These are phyloP conservation scores for Ambrosiella xylebori DNA, from an alignment of 2,329 filamentous ascomycete species.

Conservation along the genomic window DNA sequence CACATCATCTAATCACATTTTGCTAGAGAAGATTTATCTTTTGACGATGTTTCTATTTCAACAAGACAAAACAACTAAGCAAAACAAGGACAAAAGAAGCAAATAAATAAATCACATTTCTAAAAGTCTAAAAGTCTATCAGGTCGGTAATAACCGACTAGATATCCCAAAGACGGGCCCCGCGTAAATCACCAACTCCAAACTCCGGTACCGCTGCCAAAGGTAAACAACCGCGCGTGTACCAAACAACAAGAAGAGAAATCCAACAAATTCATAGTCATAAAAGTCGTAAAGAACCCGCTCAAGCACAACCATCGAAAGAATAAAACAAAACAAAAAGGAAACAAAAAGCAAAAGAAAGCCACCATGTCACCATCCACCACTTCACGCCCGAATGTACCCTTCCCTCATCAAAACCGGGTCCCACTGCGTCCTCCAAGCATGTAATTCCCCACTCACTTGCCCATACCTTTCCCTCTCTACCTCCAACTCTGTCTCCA, in stretches of 20 bases:
- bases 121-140: too few relatives aligned
- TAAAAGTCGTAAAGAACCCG: neutral
- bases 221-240: too few relatives aligned
- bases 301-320: neutral
- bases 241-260: neutral
- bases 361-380: neutral
- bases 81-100: too few relatives aligned
- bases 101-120: too few relatives aligned
- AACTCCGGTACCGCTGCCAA: too few relatives aligned
- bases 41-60: too few relatives aligned
- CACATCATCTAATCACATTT: too few relatives aligned
- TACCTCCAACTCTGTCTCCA: slow-evolving; percentile 5
- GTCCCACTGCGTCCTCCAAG: slow-evolving; percentile 13
- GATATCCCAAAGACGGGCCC: too few relatives aligned
- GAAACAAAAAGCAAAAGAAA: neutral
- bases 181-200: too few relatives aligned
- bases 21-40: too few relatives aligned
- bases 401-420: slow-evolving; percentile 16
- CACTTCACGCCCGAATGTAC: slow-evolving; percentile 3
- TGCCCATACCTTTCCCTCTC: slow-evolving; percentile 12
- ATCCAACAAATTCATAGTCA: neutral
- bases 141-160: too few relatives aligned
- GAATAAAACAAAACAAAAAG: slow-evolving; percentile 1
- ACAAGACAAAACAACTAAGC: too few relatives aligned
- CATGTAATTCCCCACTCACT: slow-evolving; percentile 12